Evolutionary conservation across 306 rosid genomes (phyloP), one percentile per base, ranked within the genome.

Genomic region (Quercus gilva): DNA sequence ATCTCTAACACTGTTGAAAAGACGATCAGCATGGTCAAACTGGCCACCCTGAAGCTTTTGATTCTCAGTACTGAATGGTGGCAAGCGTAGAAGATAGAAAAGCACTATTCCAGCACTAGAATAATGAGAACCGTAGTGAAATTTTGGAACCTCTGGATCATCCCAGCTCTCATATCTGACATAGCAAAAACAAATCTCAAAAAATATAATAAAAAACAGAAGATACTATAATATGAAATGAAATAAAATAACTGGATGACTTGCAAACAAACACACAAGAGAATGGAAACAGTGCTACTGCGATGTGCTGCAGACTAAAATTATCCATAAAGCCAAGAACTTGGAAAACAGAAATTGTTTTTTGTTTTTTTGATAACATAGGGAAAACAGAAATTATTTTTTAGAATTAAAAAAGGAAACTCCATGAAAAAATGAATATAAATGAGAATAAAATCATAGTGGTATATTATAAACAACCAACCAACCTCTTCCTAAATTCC

Each of bases 41-140:
- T 96, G 99, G 73, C 99, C 99, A 74, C 99, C 99, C 80, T 96
- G 99, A 82, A 96, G 93, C 88, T 93, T 96, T 88, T 91, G 96
- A 86, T 96, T 96, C 91, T 96, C 99, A 41, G 80, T 37, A 83
- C 99, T 93, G 83, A 96, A 96, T 56, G 99, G 98, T 15, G 99
- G 99, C 75, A 96, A 85, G 71, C 99, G 98, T 67, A 96, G 89
- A 81, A 96, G 92, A 88, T 96, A 96, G 87, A 93, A 96, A 56
- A 96, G 98, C 74, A 96, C 99, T 76, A 93, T 96, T 84, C 99
- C 99, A 87, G 99, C 99, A 92, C 99, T 96, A 77, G 99, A 96
- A 86, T 96, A 96, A 88, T 96, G 99, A 71, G 99, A 96, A 75
- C 99, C 99, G 70, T 96, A 96, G 80, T 96, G 98, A 85, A 96